Evolutionary conservation across 1,284 basidiomycete species (phyloP).

Genomic region (Ceratobasidium sp.): DNA sequence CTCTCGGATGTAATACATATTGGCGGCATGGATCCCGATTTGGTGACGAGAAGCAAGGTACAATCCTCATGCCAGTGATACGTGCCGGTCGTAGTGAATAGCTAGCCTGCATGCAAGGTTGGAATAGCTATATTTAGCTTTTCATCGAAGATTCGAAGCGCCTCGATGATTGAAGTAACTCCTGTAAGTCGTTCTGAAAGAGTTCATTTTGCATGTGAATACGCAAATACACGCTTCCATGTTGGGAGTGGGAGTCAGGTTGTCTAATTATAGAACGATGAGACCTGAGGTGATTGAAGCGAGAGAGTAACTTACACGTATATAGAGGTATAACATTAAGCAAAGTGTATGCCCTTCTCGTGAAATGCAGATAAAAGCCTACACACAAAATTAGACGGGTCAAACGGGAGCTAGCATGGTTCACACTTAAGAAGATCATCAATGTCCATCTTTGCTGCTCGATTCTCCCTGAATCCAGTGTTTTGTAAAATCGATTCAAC

Average conservation of each 20-base stretch:
- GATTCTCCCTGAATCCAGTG: conserved; percentile 74
- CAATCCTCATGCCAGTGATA: not conserved
- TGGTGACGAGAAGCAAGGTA: conserved; percentile 2
- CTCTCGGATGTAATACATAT: not conserved
- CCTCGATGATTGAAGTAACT: not conserved
- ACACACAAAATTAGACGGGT: conserved; percentile 23
- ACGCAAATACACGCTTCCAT: conserved; percentile 4
- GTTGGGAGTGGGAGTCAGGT: conserved; percentile 2
- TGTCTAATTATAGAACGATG: conserved; percentile 19
- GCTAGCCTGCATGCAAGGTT: not conserved
- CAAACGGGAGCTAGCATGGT: not conserved
- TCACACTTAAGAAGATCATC: conserved; percentile 84
- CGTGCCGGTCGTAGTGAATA: not conserved
- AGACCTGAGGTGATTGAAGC: not conserved
- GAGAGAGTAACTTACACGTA: not conserved
- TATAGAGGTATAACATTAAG: conserved; percentile 56
- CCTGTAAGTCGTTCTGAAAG: not conserved
- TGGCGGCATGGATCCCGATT: conserved; percentile 6
- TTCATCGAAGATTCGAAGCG: not conserved
- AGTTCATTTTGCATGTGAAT: not conserved
- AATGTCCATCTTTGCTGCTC: conserved; percentile 87
- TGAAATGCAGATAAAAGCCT: conserved; percentile 84
- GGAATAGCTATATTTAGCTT: conserved; percentile 6
- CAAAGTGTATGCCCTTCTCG: conserved; percentile 85
- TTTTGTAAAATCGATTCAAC: conserved; percentile 83